These are phyloP conservation scores for Arachnopeziza araneosa DNA, from an alignment of 2,329 filamentous ascomycete genomes.

Conservation along the genomic window DNA sequence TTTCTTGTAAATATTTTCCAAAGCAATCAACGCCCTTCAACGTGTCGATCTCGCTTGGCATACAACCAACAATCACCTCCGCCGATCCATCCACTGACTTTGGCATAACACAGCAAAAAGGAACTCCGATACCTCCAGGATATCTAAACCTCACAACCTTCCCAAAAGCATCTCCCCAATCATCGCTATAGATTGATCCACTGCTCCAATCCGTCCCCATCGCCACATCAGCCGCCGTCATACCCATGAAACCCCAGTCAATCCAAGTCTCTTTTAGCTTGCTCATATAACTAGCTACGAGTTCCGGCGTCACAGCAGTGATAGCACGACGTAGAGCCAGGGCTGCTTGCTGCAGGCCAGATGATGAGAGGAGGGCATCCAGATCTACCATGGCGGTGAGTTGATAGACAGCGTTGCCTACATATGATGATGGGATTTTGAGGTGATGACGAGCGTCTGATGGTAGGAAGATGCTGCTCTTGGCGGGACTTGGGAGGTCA, in stretches of 20 bases:
- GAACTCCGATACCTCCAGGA: conserved; percentile 1
- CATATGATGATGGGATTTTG: conserved; percentile 5
- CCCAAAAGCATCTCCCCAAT: conserved; percentile 13
- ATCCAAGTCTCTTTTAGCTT: conserved; percentile 7
- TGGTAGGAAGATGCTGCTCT: conserved; percentile 6
- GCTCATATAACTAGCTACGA: conserved; percentile 5
- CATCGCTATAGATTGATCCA: conserved; percentile 5
- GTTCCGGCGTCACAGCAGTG: not conserved
- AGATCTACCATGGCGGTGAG: conserved; percentile 2
- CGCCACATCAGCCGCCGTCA: conserved; percentile 5
- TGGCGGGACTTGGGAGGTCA: not conserved
- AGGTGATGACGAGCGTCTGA: conserved; percentile 12
- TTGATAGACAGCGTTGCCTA: conserved; percentile 14
- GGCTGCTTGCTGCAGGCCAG: conserved; percentile 5
- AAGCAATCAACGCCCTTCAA: conserved; percentile 8
- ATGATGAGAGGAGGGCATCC: conserved; percentile 4
- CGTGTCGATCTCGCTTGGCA: conserved; percentile 5
- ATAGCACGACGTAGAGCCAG: conserved; percentile 8
- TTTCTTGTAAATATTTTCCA: conserved; percentile 7
- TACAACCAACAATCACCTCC: conserved; percentile 5
- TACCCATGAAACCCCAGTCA: conserved; percentile 7
- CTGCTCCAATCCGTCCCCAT: conserved; percentile 14
- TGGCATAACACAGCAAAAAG: conserved; percentile 2
- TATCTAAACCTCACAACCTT: conserved; percentile 9
- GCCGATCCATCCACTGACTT: conserved; percentile 10